Base-by-base conservation (phyloP, 1,284 basidiomycete genomes). In the Cutaneotrichosporon dermatis region DNA sequence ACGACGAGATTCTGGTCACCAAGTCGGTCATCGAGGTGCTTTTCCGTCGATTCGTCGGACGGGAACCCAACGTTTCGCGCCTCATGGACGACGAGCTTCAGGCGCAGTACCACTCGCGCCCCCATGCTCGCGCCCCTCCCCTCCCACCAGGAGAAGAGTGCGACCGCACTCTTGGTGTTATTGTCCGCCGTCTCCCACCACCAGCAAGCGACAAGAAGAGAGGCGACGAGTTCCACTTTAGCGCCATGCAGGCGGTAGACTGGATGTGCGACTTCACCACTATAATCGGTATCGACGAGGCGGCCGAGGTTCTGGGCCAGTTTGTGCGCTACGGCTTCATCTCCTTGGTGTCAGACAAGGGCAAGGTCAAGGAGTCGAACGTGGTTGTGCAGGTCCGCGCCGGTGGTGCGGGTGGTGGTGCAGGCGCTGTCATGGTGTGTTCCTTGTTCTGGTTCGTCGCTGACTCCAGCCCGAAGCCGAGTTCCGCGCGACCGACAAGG, bases 231-330 rank as follows among this genome's bases (percentile, higher is more conserved):
- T 84, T 87, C 76, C 90, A 90, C 70, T 98, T 99, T 76, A 82
- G 86, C 35, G 92, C 95, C 34, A 84, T 90, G 55, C 84, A 84
- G 42, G 93, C 90, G 0, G 82, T 98, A 59, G 92, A 97, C 76
- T 99, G 96, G 96, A 85, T 99, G 55, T 90, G 92, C 74, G 94
- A 99, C 77, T 98, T 93, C 68, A 94, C 95, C 1, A 97, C 95
- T 0, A 90, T 95, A 48, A 92, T 94, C 52, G 94, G 93, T 25
- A 82, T 91, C 55, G 96, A 99, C 73, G 96, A 99, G 78, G 95
- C 93, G 0, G 92, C 92, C 25, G 96, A 99, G 81, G 88, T 98
- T 82, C 87, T 90, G 4, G 96, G 93, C 1, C 96, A 99, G 73
- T 98, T 99, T 72, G 93, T 98, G 50, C 87, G 96, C 45, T 95